phyloP scores from a whole-genome alignment of 2,329 filamentous ascomycete genomes.

The Fusarium annulatum region DNA sequence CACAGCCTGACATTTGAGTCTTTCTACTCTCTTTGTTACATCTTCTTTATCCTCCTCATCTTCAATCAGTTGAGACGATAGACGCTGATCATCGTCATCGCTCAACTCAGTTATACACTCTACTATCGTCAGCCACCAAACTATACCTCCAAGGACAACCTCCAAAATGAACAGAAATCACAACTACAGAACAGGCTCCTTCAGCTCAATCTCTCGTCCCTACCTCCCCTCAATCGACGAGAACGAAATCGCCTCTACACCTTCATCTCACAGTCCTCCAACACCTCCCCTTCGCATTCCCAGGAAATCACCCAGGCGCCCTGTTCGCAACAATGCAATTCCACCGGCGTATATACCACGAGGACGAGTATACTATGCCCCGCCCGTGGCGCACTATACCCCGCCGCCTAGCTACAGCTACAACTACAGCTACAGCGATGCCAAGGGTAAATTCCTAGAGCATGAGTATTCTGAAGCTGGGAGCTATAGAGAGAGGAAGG shows the following conservation, averaged over 20 bases:
- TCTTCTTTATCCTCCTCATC: neutral
- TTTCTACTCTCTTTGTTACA: neutral
- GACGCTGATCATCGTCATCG: conserved; percentile 5
- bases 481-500: conserved; percentile 12
- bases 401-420: conserved; percentile 40
- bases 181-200: conserved; percentile 18
- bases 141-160: neutral
- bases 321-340: conserved; percentile 26
- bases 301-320: conserved; percentile 42
- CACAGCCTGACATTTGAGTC: neutral
- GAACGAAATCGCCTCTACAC: conserved; percentile 45
- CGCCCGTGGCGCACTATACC: conserved; percentile 27
- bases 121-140: neutral
- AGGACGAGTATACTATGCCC: conserved; percentile 10
- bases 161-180: conserved; percentile 37
- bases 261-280: conserved; percentile 33
- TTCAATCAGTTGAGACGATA: conserved; percentile 4
- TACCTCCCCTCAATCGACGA: conserved; percentile 54
- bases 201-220: conserved; percentile 41
- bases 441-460: conserved; percentile 29
- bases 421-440: conserved; percentile 35
- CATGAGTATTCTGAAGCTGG: conserved; percentile 19
- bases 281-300: conserved; percentile 46
- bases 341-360: conserved; percentile 44
- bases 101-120: neutral